Conservation (phyloP, 345 rosid genomes). For the Populus simonii region DNA sequence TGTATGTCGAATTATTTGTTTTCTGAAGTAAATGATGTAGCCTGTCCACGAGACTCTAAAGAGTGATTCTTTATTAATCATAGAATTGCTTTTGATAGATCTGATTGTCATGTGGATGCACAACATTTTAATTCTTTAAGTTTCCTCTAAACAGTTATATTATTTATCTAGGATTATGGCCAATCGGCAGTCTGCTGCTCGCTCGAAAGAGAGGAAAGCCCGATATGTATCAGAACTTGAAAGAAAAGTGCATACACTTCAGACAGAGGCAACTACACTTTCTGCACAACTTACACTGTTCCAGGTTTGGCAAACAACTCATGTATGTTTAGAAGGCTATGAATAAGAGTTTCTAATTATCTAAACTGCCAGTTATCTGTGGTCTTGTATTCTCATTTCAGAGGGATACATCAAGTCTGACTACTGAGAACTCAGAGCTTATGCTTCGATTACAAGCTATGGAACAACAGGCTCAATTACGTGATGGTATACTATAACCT, state of each 20-base stretch:
- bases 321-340: background rate
- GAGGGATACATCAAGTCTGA: constrained; percentile 84
- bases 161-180: constrained; percentile 63
- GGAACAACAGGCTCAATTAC: constrained; percentile 87
- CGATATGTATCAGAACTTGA: constrained; percentile 71
- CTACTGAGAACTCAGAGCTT: constrained; percentile 83
- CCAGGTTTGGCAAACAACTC: constrained; percentile 40
- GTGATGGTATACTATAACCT: constrained; percentile 55
- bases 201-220: constrained; percentile 84
- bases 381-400: constrained; percentile 30
- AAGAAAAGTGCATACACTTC: constrained; percentile 82
- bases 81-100: background rate
- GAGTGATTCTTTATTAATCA: background rate
- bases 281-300: constrained; percentile 76
- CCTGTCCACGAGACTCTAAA: background rate
- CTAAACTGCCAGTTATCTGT: background rate
- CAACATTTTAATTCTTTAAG: background rate
- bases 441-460: constrained; percentile 85
- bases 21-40: background rate
- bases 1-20: background rate
- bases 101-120: background rate
- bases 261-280: constrained; percentile 77
- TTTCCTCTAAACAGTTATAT: background rate
- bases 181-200: constrained; percentile 82
- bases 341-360: background rate